Base-by-base conservation (phyloP, 495 filamentous ascomycete genomes). In the Penicillium egyptiacum region DNA sequence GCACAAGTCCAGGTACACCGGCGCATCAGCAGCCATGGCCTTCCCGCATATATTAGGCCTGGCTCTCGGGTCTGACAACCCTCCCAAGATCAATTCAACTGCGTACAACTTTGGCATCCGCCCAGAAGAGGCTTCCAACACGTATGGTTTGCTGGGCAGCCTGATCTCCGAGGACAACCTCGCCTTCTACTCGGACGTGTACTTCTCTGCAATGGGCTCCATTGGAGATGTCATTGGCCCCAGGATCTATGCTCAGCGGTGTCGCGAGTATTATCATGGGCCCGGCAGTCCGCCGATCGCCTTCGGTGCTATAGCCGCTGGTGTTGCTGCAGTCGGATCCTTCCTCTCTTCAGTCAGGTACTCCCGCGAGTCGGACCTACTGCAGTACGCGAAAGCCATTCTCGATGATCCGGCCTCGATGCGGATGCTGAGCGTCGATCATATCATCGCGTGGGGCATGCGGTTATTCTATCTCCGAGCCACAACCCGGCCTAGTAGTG, bases 71-170 rank as follows among this genome's bases (percentile, higher is more conserved):
- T 67, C 70, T 10, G 58, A 65, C 44, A 61, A 35, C 49, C 65
- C 67, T 55, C 65, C 67, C 3, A 67, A 70, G 40, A 63, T 55
- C 33, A 42, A 51, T 5, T 72, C 70, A 9, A 63, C 64, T 11
- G 66, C 69, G 2, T 68, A 68, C 61, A 71, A 69, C 61, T 71
- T 71, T 53, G 69, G 69, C 30, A 63, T 69, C 42, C 69, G 69
- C 7, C 69, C 69, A 1, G 69, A 71, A 16, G 69, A 71, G 48
- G 47, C 62, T 52, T 66, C 66, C 23, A 60, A 61, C 9, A 6
- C 57, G 6, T 56, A 69, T 41, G 23, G 57, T 46, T 59, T 65
- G 12, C 59, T 69, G 17, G 64, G 61, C 10, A 57, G 55, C 1
- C 55, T 71, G n/a, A 69, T 69, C 20, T 68, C 64, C 1, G 59